Evolutionary conservation across 192 early-diverging fungal species (phyloP).

Genomic region (Geosiphon pyriformis): DNA sequence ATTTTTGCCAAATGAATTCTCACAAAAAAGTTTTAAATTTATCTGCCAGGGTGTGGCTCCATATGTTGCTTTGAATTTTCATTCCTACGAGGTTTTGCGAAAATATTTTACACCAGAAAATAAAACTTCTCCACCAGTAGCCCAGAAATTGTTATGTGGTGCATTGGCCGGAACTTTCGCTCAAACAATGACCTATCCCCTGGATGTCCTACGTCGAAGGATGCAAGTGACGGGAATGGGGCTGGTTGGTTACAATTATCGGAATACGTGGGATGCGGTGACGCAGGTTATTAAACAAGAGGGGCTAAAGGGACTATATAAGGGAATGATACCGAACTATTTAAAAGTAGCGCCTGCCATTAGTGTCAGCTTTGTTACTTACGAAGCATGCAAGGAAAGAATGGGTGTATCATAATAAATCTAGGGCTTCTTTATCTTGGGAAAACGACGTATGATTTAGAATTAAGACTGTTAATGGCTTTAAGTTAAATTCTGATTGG

Average conservation of each 20-base stretch:
- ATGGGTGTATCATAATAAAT: conserved; percentile 27
- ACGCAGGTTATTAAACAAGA: conserved; percentile 50
- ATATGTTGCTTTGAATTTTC: conserved; percentile 79
- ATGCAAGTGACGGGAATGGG: conserved; percentile 78
- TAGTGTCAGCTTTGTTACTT: conserved; percentile 76
- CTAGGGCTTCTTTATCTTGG: too few species aligned
- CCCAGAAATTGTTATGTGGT: conserved; percentile 63
- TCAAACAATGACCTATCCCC: conserved; percentile 76
- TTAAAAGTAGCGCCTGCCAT: conserved; percentile 82
- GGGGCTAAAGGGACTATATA: conserved; percentile 66
- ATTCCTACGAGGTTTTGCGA: conserved; percentile 73
- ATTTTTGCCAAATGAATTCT: too few species aligned
- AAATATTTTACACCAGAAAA: conserved; percentile 60
- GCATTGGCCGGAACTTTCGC: conserved; percentile 75
- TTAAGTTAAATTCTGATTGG: too few species aligned
- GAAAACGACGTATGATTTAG: too few species aligned
- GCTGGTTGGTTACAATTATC: conserved; percentile 63
- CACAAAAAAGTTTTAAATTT: conserved; percentile 28
- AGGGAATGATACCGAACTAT: conserved; percentile 77
- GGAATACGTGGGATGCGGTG: conserved; percentile 67
- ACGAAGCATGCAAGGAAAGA: conserved; percentile 70
- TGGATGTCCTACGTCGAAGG: conserved; percentile 71
- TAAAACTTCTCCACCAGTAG: conserved; percentile 51
- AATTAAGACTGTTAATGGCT: too few species aligned
- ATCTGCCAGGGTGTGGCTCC: conserved; percentile 61